phyloP scores from a whole-genome alignment of 768 basidiomycete genomes.

The Solioccasus polychromus region DNA sequence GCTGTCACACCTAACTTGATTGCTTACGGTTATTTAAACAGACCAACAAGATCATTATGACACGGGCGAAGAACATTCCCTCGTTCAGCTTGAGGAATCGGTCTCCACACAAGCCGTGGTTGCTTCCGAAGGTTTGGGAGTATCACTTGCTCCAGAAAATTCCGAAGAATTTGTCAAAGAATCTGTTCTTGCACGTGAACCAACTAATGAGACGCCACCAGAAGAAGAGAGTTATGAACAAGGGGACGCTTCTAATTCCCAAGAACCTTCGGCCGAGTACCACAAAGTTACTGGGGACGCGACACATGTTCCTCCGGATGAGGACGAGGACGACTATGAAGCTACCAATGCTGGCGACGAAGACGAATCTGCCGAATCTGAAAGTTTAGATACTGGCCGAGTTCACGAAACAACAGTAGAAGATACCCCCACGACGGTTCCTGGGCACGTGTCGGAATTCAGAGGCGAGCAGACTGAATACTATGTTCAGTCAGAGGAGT shows the following conservation, averaged over 20 bases:
- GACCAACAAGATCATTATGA: constrained; percentile 15
- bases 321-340: constrained; percentile 22
- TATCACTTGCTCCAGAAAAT: not conserved
- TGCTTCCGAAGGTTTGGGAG: constrained; percentile 3
- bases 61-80: constrained; percentile 5
- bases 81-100: constrained; percentile 8
- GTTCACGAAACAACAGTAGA: constrained; percentile 20
- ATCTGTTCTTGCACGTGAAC: not conserved
- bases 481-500: constrained; percentile 32
- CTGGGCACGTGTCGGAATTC: constrained; percentile 12
- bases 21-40: constrained; percentile 6
- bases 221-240: constrained; percentile 7
- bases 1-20: not conserved
- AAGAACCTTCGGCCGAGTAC: constrained; percentile 16
- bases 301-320: constrained; percentile 14
- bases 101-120: not conserved
- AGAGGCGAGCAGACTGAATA: constrained; percentile 35
- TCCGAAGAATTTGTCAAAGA: constrained; percentile 5
- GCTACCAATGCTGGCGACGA: constrained; percentile 16
- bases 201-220: constrained; percentile 3
- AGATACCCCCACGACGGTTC: constrained; percentile 19
- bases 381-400: constrained; percentile 29
- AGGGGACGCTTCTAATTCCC: not conserved
- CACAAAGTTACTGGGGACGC: constrained; percentile 15
- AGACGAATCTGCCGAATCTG: constrained; percentile 14